These are phyloP conservation scores for Penicillium palitans DNA, from an alignment of 2,329 filamentous ascomycete genomes.

Conservation along the genomic window DNA sequence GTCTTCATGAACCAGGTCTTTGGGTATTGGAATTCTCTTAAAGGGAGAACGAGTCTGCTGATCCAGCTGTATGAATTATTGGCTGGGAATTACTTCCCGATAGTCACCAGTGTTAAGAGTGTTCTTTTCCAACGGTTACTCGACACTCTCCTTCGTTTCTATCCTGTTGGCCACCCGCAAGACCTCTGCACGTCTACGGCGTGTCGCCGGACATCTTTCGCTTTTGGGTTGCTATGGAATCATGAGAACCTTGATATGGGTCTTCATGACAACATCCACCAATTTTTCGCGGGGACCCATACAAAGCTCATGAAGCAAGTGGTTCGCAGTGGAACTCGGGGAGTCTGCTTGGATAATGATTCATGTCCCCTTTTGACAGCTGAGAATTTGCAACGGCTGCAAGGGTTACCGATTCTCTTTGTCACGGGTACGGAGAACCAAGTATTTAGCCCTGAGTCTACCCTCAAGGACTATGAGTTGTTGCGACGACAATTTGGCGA, in stretches of 20 bases:
- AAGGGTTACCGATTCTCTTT: constrained; percentile 29
- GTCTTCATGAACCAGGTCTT: constrained; percentile 25
- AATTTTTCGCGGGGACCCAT: constrained; percentile 32
- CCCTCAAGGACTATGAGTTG: constrained; percentile 25
- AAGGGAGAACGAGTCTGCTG: constrained; percentile 5
- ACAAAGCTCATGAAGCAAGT: constrained; percentile 34
- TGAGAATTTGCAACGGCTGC: constrained; percentile 13
- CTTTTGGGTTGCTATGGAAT: constrained; percentile 39
- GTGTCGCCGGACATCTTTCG: constrained; percentile 36
- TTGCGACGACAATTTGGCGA: constrained; percentile 24
- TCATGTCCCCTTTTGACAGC: constrained; percentile 10
- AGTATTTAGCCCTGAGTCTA: constrained; percentile 29
- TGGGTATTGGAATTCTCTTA: constrained; percentile 22
- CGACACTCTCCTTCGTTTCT: constrained; percentile 33
- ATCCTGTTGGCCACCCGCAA: constrained; percentile 28
- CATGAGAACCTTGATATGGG: constrained; percentile 37
- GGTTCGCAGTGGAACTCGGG: constrained; percentile 22
- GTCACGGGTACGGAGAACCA: constrained; percentile 28
- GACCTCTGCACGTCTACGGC: constrained; percentile 36
- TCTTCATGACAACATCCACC: constrained; percentile 32
- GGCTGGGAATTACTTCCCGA: constrained; percentile 18
- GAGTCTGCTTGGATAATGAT: neutral
- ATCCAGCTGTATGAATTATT: constrained; percentile 10
- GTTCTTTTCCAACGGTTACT: constrained; percentile 18
- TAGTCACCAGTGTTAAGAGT: neutral